Conservation (phyloP, 2,329 filamentous ascomycete species). For the Penicillium sp. region DNA sequence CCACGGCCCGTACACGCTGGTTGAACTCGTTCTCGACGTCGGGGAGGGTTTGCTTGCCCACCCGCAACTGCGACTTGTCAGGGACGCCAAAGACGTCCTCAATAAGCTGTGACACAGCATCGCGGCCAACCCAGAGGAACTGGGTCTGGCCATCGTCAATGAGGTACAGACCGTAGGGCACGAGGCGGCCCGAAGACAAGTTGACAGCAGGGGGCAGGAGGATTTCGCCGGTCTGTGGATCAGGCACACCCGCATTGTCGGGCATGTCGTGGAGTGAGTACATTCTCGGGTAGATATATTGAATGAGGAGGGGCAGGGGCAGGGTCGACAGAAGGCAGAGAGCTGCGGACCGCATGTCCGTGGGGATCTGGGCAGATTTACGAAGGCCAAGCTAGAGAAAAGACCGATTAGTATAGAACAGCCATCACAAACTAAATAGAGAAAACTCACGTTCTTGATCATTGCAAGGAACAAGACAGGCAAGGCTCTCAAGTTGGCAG, state of each 20-base stretch:
- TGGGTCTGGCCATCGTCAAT: constrained; percentile 97
- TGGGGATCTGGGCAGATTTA: constrained; percentile 89
- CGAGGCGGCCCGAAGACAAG: constrained; percentile 81
- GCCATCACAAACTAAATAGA: not conserved
- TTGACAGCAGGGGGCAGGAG: constrained; percentile 80
- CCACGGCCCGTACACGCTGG: constrained; percentile 82
- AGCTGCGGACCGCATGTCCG: constrained; percentile 87
- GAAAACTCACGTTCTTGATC: constrained; percentile 78
- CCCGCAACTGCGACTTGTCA: constrained; percentile 78
- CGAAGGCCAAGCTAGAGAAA: constrained; percentile 65
- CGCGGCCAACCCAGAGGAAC: constrained; percentile 93
- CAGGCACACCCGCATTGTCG: constrained; percentile 81
- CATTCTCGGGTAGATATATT: constrained; percentile 83
- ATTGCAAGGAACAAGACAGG: constrained; percentile 88
- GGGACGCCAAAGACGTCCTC: constrained; percentile 85
- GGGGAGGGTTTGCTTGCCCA: constrained; percentile 84
- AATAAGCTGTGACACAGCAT: constrained; percentile 85
- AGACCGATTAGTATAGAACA: constrained; percentile 23
- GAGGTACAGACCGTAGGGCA: constrained; percentile 87
- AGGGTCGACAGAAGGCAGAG: constrained; percentile 92
- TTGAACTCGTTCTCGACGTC: constrained; percentile 95
- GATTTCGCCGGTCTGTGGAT: constrained; percentile 83
- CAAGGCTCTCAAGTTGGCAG: constrained; percentile 82
- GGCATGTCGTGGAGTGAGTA: constrained; percentile 96
- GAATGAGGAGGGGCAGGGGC: constrained; percentile 82